Percentiles rank a stretch among this genome's conserved stretches.
Evolutionary conservation across 2,329 filamentous ascomycete species (phyloP).

Genomic region (Xylariomycetidae sp.): DNA sequence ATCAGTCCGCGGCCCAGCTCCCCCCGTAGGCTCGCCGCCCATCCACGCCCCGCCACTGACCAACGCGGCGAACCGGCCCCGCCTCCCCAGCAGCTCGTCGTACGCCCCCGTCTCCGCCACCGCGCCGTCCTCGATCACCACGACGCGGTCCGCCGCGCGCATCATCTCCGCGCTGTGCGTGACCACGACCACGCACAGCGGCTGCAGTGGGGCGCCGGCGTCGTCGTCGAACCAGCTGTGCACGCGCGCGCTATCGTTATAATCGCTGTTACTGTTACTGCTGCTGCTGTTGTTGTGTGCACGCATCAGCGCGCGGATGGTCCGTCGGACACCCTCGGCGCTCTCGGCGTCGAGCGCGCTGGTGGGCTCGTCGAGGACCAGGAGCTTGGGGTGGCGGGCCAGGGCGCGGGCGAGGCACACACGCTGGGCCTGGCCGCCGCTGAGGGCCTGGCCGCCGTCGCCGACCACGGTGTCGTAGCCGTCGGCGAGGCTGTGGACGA

Average conservation of each 20-base stretch:
- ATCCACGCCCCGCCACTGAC: constrained; percentile 18
- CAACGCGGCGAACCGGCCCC: constrained; percentile 43
- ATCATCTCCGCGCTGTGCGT: constrained; percentile 87
- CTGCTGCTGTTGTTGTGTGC: not conserved
- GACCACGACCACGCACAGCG: constrained; percentile 72
- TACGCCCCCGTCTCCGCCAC: constrained; percentile 65
- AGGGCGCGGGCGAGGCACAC: constrained; percentile 77
- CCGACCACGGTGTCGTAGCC: constrained; percentile 71
- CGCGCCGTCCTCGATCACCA: constrained; percentile 63
- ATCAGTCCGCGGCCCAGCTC: constrained; percentile 15
- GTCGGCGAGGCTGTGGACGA: constrained; percentile 63
- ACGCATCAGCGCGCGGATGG: constrained; percentile 49
- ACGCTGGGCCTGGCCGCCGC: constrained; percentile 77
- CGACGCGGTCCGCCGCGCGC: constrained; percentile 65
- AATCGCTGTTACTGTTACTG: not conserved
- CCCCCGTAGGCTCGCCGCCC: constrained; percentile 2
- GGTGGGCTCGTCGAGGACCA: constrained; percentile 85
- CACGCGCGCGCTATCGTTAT: constrained; percentile 1
- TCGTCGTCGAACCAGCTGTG: not conserved
- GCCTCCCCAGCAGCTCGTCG: constrained; percentile 45
- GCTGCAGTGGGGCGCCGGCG: constrained; percentile 2
- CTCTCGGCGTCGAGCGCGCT: constrained; percentile 69
- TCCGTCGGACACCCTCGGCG: constrained; percentile 57
- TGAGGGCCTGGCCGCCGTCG: constrained; percentile 67
- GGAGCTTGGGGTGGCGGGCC: constrained; percentile 60